Conservation (phyloP, 2,329 filamentous ascomycete species). For the Aspergillus aculeatus region DNA sequence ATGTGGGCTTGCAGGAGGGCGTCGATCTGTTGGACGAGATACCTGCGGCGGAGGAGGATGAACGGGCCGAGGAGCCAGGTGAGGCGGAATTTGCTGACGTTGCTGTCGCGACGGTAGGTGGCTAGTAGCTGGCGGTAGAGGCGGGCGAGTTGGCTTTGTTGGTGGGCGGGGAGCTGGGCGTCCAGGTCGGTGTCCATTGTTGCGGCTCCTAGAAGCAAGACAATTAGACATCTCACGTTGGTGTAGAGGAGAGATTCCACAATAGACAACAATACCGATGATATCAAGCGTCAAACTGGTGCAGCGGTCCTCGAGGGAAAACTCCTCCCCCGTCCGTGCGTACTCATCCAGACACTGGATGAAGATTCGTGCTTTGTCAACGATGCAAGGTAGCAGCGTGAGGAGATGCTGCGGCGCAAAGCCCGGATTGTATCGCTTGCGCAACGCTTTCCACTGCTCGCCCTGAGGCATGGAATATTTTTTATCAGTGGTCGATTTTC, state of each 20-base stretch:
- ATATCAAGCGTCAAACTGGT: constrained; percentile 33
- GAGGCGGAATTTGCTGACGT: background rate
- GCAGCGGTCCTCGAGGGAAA: constrained; percentile 27
- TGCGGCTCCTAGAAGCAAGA: constrained; percentile 10
- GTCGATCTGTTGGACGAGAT: constrained; percentile 9
- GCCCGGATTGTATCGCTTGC: constrained; percentile 33
- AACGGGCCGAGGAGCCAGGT: background rate
- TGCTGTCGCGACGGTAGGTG: constrained; percentile 7
- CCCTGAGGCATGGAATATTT: constrained; percentile 13
- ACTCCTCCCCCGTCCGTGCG: constrained; percentile 20
- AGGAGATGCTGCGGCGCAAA: constrained; percentile 30
- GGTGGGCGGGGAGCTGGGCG: constrained; percentile 17
- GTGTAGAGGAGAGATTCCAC: too few species aligned
- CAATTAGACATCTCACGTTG: too few species aligned
- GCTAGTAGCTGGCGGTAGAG: constrained; percentile 22
- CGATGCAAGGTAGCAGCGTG: constrained; percentile 26
- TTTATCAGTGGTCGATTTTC: background rate
- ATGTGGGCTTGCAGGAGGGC: constrained; percentile 5
- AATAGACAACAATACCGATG: constrained; percentile 21
- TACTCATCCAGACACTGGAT: constrained; percentile 22
- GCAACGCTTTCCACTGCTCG: constrained; percentile 28
- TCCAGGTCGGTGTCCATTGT: constrained; percentile 23
- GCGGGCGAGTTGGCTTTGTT: constrained; percentile 21
- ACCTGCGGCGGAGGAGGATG: background rate
- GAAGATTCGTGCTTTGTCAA: constrained; percentile 27